Percentiles rank a stretch among this genome's conserved stretches.
phyloP scores from a whole-genome alignment of 139 green algal species.

The Volvox africanus region DNA sequence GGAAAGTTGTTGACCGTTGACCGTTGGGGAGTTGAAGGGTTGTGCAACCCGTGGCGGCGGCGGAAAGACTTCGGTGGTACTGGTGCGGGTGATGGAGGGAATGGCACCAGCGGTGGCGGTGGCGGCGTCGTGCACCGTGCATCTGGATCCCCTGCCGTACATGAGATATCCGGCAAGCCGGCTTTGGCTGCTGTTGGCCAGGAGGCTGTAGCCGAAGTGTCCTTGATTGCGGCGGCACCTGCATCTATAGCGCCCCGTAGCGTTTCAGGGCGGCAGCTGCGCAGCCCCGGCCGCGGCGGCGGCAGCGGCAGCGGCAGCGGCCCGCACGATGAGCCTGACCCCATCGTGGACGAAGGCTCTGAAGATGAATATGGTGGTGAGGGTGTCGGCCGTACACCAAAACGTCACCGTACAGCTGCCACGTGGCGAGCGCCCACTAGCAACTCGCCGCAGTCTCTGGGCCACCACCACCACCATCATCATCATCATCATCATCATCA shows the following conservation, averaged over 20 bases:
- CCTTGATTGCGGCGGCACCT: background rate
- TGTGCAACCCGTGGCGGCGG: background rate
- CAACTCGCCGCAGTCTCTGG: background rate
- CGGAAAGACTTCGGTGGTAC: background rate
- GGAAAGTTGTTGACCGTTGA: background rate
- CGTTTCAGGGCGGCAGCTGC: background rate
- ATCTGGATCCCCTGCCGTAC: no score
- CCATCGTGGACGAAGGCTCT: background rate
- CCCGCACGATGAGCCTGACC: background rate
- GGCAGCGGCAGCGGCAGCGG: background rate
- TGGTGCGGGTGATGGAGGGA: background rate
- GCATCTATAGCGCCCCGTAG: no score
- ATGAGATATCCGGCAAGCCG: background rate
- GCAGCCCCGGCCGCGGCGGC: background rate
- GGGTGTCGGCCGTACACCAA: background rate
- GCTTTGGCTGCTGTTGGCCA: background rate
- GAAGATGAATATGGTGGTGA: background rate
- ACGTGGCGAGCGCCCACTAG: no score
- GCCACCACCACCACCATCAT: background rate
- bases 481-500: background rate
- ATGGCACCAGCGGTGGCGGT: background rate
- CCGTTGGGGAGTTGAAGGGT: background rate
- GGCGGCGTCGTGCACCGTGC: background rate
- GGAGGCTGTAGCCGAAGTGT: background rate
- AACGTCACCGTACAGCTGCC: background rate